These are phyloP conservation scores for Exophiala calicioides DNA, from an alignment of 2,329 filamentous ascomycete species.

Conservation along the genomic window DNA sequence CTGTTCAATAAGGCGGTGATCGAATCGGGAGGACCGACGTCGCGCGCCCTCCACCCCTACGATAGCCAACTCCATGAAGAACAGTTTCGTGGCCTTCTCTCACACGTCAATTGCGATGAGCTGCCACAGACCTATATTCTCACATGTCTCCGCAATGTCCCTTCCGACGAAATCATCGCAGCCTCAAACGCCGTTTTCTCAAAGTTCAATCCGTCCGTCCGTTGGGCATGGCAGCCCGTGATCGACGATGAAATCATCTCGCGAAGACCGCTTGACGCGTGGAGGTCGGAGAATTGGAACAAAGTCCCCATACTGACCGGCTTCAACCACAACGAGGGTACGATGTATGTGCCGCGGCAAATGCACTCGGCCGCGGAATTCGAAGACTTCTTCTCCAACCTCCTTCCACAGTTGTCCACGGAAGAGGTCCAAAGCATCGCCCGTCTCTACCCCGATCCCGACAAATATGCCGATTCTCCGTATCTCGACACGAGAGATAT, in stretches of 20 bases:
- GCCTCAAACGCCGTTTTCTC: conserved; percentile 50
- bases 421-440: conserved; percentile 52
- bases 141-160: conserved; percentile 44
- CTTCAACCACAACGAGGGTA: conserved; percentile 70
- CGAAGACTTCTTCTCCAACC: conserved; percentile 59
- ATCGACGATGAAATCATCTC: conserved; percentile 58
- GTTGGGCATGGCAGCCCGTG: conserved; percentile 61
- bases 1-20: conserved; percentile 51
- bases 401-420: conserved; percentile 61
- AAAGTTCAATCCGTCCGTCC: conserved; percentile 49
- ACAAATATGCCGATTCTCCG: conserved; percentile 40
- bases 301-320: conserved; percentile 67
- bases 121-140: conserved; percentile 34
- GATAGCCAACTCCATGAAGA: conserved; percentile 45
- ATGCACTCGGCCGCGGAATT: conserved; percentile 66
- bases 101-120: conserved; percentile 40
- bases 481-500: conserved; percentile 39
- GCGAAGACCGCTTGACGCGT: conserved; percentile 60
- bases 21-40: conserved; percentile 51
- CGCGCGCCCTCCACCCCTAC: conserved; percentile 44
- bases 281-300: conserved; percentile 55
- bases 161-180: conserved; percentile 40
- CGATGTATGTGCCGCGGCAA: conserved; percentile 59
- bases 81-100: conserved; percentile 52
- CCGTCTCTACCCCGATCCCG: conserved; percentile 64